A percentile compares a stretch with the other conserved stretches of the same genome.
These are phyloP conservation scores for Flaveria floridana DNA, from an alignment of 140 eudicot genomes.

Conservation along the genomic window DNA sequence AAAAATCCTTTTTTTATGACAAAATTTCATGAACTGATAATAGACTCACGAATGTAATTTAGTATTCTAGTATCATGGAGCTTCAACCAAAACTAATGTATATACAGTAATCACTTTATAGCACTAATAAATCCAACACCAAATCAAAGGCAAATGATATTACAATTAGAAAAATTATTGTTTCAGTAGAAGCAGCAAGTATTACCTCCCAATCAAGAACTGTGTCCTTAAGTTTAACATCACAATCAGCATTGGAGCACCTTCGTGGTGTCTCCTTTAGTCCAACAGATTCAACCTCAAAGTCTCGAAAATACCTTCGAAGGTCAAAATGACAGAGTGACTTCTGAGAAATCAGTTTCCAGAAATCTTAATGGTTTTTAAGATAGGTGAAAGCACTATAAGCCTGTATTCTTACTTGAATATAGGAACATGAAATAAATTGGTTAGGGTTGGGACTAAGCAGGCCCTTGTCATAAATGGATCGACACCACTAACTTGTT, in stretches of 20 bases:
- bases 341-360: constrained; percentile 28
- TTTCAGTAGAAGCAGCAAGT: constrained; percentile 10
- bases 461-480: not conserved
- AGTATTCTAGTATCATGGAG: constrained; percentile 8
- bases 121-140: constrained; percentile 2
- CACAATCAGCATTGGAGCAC: constrained; percentile 65
- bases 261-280: constrained; percentile 76
- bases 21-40: constrained; percentile 10
- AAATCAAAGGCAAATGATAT: not conserved
- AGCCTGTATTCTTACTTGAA: not conserved
- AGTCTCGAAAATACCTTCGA: constrained; percentile 81
- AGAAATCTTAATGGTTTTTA: constrained; percentile 15
- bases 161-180: not conserved
- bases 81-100: not conserved
- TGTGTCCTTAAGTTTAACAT: constrained; percentile 71
- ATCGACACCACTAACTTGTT: not conserved
- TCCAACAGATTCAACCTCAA: constrained; percentile 90
- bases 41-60: not conserved
- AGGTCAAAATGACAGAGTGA: constrained; percentile 23
- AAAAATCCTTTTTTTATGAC: not conserved
- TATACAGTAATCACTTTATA: constrained; percentile 9
- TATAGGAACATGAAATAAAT: not conserved
- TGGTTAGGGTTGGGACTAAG: not conserved
- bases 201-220: constrained; percentile 99
- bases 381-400: not conserved